Evolutionary conservation across 1,284 basidiomycete species (phyloP), one percentile per base, ranked within the genome.

Genomic region (Rhodotorula sp.): DNA sequence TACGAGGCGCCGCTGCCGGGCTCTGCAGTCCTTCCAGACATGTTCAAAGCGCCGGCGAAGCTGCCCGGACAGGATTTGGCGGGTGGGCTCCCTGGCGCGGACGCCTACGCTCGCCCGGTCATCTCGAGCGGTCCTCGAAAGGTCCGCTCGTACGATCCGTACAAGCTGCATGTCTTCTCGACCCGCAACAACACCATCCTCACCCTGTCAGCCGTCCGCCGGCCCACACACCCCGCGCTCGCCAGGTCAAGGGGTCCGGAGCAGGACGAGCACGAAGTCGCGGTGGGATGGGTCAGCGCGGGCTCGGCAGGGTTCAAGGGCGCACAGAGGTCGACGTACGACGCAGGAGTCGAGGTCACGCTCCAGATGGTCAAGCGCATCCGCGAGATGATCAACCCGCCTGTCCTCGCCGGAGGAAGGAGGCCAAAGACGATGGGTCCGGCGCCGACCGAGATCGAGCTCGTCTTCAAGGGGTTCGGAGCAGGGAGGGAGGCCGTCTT

Each of bases 111-210:
- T 50, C 26, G 26, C 52, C 50, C 59, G 50, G n/a, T 18, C 50
- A 22, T 18, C 16, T 20, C 37, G 37, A 11, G 51, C 51, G 31
- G 22, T 18, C 26, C 7, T 47, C 50, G 20, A 40, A 52, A 44
- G 40, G 31, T 20, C 22, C 59, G 56, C 26, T 53, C 51, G 31
- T 20, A 47, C 62, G 58, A 67, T 46, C 75, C 72, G 15, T 80
- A 81, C 74, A 76, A 76, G 6, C 74, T 82, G n/a, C 78, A 79
- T 69, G 77, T 81, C 67, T 77, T 75, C 71, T 72, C 79, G n/a
- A 76, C 79, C 9, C 75, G 79, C 47, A 81, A 81, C 77, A 82
- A 82, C 72, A 81, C 80, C 57, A 80, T 81, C 70, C 71, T 82
- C 70, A 80, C 80, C n/a, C 72, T 82, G 59, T 69, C 76, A 8